These are phyloP conservation scores for Priceomyces carsonii DNA, from an alignment of 805 yeast species.

Conservation along the genomic window DNA sequence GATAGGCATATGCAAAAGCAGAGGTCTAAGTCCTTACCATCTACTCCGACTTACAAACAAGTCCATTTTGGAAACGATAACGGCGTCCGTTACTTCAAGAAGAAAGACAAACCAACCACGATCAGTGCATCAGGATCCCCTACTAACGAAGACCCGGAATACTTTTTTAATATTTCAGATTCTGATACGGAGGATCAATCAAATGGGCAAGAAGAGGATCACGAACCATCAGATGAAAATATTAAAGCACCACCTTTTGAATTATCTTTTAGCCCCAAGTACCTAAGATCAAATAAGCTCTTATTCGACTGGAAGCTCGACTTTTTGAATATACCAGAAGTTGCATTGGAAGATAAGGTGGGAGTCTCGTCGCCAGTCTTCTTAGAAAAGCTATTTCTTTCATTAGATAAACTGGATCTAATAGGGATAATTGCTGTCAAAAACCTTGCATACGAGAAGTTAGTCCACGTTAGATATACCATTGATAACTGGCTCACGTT, in stretches of 20 bases:
- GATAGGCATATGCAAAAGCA: constrained; percentile 27
- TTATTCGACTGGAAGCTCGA: constrained; percentile 52
- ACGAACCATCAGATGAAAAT: constrained; percentile 8
- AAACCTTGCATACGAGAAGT: constrained; percentile 69
- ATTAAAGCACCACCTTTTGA: background rate
- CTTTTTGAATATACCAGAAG: constrained; percentile 41
- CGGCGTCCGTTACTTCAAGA: constrained; percentile 72
- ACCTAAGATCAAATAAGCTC: constrained; percentile 1
- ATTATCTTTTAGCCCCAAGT: background rate
- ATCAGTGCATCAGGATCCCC: constrained; percentile 73
- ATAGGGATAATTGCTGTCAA: constrained; percentile 78
- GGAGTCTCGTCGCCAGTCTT: too few relatives aligned
- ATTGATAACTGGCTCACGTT: constrained; percentile 78
- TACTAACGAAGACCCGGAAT: constrained; percentile 13
- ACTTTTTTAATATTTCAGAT: constrained; percentile 11
- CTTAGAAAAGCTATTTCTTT: constrained; percentile 62
- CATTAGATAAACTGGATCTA: constrained; percentile 56
- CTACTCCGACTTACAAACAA: constrained; percentile 61
- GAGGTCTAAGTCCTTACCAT: constrained; percentile 38
- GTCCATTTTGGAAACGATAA: constrained; percentile 77
- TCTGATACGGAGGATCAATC: constrained; percentile 17
- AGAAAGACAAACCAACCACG: constrained; percentile 73
- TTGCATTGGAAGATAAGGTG: too few relatives aligned
- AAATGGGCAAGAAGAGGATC: constrained; percentile 14
- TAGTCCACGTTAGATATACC: constrained; percentile 70